Conservation (phyloP, 2,329 filamentous ascomycete species). For the Rhinocladiella mackenziei region DNA sequence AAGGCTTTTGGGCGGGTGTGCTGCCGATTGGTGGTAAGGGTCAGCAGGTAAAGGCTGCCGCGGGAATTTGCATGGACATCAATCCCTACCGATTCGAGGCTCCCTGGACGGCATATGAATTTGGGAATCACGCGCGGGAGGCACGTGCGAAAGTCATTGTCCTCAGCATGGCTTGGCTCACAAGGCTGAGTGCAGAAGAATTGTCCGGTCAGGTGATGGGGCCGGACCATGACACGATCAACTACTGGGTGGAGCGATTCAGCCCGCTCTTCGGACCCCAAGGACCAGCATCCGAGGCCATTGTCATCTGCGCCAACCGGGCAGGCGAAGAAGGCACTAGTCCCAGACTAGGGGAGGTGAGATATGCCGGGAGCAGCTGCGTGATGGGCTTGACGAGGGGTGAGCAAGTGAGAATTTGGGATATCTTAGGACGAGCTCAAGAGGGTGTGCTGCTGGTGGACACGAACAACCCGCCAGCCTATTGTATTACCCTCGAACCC, state of each 20-base stretch:
- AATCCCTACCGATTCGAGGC: slow-evolving; percentile 61
- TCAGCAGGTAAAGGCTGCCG: slow-evolving; percentile 39
- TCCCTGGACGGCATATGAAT: slow-evolving; percentile 58
- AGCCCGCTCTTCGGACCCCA: slow-evolving; percentile 44
- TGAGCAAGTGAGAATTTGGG: slow-evolving; percentile 43
- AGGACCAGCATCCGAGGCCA: slow-evolving; percentile 34
- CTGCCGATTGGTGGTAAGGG: slow-evolving; percentile 30
- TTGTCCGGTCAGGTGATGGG: slow-evolving; percentile 41
- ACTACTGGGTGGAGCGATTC: slow-evolving; percentile 61
- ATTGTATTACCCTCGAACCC: slow-evolving; percentile 14
- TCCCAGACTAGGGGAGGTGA: slow-evolving; percentile 38
- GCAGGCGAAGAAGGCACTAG: slow-evolving; percentile 40
- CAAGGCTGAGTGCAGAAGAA: slow-evolving; percentile 47
- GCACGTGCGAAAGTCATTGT: slow-evolving; percentile 51
- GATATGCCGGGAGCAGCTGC: slow-evolving; percentile 48
- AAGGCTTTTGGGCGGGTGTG: slow-evolving; percentile 32
- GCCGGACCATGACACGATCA: slow-evolving; percentile 58
- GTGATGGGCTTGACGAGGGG: slow-evolving; percentile 37
- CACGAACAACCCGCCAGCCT: slow-evolving; percentile 39
- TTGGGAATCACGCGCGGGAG: slow-evolving; percentile 53
- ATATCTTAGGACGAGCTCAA: slow-evolving; percentile 42
- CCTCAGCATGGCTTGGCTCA: slow-evolving; percentile 63
- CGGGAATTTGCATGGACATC: slow-evolving; percentile 54
- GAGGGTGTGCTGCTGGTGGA: slow-evolving; percentile 48
- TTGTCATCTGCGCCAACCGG: slow-evolving; percentile 48